These are phyloP conservation scores for Ophiostoma pallidulum DNA, from an alignment of 2,329 filamentous ascomycete species.

Conservation along the genomic window DNA sequence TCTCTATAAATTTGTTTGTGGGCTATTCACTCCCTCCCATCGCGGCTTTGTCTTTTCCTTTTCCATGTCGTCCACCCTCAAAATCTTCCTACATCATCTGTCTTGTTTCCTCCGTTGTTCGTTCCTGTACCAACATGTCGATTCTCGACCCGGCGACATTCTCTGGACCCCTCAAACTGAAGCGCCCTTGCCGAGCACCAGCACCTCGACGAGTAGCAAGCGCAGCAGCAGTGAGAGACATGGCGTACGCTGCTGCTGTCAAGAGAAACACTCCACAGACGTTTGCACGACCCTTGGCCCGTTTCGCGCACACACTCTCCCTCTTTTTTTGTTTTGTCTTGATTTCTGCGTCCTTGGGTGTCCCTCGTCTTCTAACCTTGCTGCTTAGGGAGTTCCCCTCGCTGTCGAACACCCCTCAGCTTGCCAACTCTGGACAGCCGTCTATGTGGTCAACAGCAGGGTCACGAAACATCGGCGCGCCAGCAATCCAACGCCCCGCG, in stretches of 20 bases:
- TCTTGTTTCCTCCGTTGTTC: neutral
- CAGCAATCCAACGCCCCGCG: slow-evolving; percentile 40
- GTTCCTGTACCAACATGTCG: neutral
- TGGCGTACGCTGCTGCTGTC: slow-evolving; percentile 13
- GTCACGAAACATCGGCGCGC: slow-evolving; percentile 38
- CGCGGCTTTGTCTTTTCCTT: too few species aligned
- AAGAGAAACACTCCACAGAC: slow-evolving; percentile 7
- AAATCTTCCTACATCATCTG: neutral
- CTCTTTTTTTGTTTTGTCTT: neutral
- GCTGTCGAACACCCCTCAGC: slow-evolving; percentile 50
- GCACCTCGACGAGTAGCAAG: slow-evolving; percentile 8
- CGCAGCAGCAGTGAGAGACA: neutral
- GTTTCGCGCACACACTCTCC: neutral
- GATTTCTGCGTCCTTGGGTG: neutral
- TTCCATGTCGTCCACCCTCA: too few species aligned
- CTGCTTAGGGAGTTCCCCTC: slow-evolving; percentile 53
- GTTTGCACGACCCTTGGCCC: neutral
- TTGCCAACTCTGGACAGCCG: slow-evolving; percentile 37
- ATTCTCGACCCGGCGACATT: slow-evolving; percentile 8
- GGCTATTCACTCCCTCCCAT: neutral
- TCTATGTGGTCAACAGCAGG: slow-evolving; percentile 47
- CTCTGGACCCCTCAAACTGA: slow-evolving; percentile 6
- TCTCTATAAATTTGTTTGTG: neutral
- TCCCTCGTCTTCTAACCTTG: slow-evolving; percentile 17
- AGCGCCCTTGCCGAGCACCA: slow-evolving; percentile 10